phyloP scores from a whole-genome alignment of 371 early-diverging fungal species.

The Saksenaea vasiformis region DNA sequence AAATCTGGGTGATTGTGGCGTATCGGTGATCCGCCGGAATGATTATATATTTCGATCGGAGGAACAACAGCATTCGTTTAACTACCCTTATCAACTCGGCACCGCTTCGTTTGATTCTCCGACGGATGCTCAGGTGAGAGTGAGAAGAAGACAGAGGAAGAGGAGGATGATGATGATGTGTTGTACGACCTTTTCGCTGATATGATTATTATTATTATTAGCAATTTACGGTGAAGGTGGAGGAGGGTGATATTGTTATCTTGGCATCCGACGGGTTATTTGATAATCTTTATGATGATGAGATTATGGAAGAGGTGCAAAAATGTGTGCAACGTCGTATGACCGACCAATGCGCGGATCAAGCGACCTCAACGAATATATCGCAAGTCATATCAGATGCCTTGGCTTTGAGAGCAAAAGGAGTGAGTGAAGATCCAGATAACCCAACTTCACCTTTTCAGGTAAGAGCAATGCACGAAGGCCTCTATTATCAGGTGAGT shows the following conservation, averaged over 20 bases:
- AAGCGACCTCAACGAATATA: slow-evolving; percentile 17
- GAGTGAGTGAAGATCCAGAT: slow-evolving; percentile 77
- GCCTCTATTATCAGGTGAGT: slow-evolving; percentile 65
- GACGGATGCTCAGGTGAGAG: slow-evolving; percentile 63
- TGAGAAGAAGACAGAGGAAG: not conserved
- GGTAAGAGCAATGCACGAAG: slow-evolving; percentile 78
- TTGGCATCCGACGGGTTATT: slow-evolving; percentile 79
- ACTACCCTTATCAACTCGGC: slow-evolving; percentile 79
- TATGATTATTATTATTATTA: not conserved
- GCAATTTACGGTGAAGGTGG: slow-evolving; percentile 72
- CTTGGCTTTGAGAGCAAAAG: slow-evolving; percentile 73
- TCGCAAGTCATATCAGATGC: slow-evolving; percentile 81
- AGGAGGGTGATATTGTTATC: slow-evolving; percentile 75
- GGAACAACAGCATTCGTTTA: slow-evolving; percentile 83
- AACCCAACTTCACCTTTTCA: slow-evolving; percentile 87
- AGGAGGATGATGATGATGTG: no score
- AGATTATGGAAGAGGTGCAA: slow-evolving; percentile 65
- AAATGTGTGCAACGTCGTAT: slow-evolving; percentile 14
- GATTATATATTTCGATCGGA: slow-evolving; percentile 88
- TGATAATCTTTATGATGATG: slow-evolving; percentile 83
- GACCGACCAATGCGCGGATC: not conserved
- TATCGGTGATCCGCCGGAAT: slow-evolving; percentile 80
- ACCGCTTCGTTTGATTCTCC: slow-evolving; percentile 66
- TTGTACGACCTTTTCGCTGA: slow-evolving; percentile 1
- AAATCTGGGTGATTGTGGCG: slow-evolving; percentile 91